phyloP scores from a whole-genome alignment of 805 yeast genomes.

The Lachancea kluyveri region DNA sequence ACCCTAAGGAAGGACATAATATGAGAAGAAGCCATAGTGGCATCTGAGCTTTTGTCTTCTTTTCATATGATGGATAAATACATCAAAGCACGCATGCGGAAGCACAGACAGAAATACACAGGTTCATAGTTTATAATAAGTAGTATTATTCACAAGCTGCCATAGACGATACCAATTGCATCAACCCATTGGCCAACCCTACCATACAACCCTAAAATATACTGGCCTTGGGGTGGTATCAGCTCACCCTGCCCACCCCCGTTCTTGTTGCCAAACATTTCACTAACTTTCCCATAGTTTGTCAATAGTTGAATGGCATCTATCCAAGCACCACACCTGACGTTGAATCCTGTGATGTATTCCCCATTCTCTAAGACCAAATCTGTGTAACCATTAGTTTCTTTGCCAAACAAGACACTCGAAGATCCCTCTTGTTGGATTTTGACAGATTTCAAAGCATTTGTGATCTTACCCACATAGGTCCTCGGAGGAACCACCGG shows the following conservation, averaged over 20 bases:
- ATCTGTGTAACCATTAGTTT: conserved; percentile 47
- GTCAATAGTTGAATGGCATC: conserved; percentile 80
- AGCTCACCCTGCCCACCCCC: conserved; percentile 63
- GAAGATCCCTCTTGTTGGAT: conserved; percentile 9
- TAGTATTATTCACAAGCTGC: conserved; percentile 9
- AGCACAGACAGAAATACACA: background rate
- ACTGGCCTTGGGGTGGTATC: conserved; percentile 56
- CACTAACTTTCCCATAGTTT: conserved; percentile 44
- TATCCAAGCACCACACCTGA: conserved; percentile 82
- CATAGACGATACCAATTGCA: conserved; percentile 65
- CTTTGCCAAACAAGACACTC: conserved; percentile 43
- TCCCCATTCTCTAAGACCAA: conserved; percentile 55
- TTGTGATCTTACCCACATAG: conserved; percentile 31
- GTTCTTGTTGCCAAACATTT: conserved; percentile 56
- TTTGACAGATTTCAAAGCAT: conserved; percentile 19
- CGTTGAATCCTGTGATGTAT: conserved; percentile 47
- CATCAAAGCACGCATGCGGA: background rate
- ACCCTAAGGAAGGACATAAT: no score
- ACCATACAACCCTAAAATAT: conserved; percentile 68
- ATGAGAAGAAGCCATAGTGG: conserved; percentile 18
- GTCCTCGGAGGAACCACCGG: conserved; percentile 46
- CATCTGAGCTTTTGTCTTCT: background rate
- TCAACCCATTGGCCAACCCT: conserved; percentile 64
- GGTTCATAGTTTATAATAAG: background rate
- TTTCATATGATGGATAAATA: conserved; percentile 1